A percentile compares a stretch with the other conserved stretches of the same genome.
Evolutionary conservation across 768 basidiomycete species (phyloP).

Genomic region (Gyrodon lividus): DNA sequence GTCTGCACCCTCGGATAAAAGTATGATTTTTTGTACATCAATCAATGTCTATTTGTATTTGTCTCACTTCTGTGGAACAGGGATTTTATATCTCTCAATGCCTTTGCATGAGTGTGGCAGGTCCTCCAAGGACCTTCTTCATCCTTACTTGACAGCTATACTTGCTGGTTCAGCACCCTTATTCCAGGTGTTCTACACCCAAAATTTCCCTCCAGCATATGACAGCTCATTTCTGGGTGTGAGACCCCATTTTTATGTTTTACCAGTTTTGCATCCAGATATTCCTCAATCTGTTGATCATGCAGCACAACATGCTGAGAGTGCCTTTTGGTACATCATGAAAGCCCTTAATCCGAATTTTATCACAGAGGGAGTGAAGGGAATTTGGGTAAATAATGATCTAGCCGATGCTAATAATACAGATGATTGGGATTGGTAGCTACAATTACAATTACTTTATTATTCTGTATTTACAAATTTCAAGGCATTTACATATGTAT

Average conservation of each 20-base stretch:
- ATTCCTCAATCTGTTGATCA: constrained; percentile 56
- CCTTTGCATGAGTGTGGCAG: constrained; percentile 35
- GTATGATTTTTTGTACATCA: constrained; percentile 33
- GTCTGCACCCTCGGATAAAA: constrained; percentile 72
- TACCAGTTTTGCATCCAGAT: constrained; percentile 32
- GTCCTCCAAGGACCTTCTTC: constrained; percentile 42
- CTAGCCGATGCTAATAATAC: not conserved
- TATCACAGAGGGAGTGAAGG: not conserved
- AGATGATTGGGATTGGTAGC: constrained; percentile 1
- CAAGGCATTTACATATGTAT: no score
- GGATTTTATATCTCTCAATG: constrained; percentile 58
- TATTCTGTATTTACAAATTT: no score
- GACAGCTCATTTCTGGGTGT: not conserved
- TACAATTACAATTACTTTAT: no score
- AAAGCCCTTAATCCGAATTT: not conserved
- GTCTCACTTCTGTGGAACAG: constrained; percentile 33
- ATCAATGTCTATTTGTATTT: not conserved
- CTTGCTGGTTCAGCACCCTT: constrained; percentile 34
- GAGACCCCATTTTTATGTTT: constrained; percentile 8
- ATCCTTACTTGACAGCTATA: constrained; percentile 54
- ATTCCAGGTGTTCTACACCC: constrained; percentile 57
- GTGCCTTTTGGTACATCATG: constrained; percentile 47
- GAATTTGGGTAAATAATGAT: constrained; percentile 11
- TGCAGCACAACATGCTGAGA: constrained; percentile 56
- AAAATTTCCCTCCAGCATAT: constrained; percentile 31